phyloP scores from a whole-genome alignment of 164 flowering plant genomes.

The Chimonanthus salicifolius region DNA sequence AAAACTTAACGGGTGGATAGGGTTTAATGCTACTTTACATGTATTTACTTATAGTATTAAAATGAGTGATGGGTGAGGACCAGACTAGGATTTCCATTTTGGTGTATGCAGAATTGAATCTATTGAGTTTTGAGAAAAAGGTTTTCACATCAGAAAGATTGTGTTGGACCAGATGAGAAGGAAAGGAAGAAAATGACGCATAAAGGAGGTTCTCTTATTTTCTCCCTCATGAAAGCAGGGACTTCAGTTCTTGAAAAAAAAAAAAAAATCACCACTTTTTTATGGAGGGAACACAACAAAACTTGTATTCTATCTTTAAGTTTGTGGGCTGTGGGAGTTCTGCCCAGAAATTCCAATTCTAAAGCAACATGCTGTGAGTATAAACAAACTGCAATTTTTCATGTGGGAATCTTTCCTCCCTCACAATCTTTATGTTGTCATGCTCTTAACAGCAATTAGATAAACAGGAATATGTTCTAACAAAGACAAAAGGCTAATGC shows the following conservation, averaged over 20 bases:
- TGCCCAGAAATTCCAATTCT: slow-evolving; percentile 2
- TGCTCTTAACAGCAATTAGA: not conserved
- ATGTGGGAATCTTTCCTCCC: not conserved
- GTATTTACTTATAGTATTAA: not conserved
- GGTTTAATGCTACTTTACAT: not conserved
- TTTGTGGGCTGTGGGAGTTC: slow-evolving; percentile 1
- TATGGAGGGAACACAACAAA: not conserved
- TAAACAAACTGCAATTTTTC: not conserved
- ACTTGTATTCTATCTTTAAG: not conserved
- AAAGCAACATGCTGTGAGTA: not conserved
- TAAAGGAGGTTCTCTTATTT: not conserved
- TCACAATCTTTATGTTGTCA: slow-evolving; percentile 1
- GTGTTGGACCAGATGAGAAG: not conserved
- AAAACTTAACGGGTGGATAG: not conserved
- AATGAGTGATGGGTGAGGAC: not conserved
- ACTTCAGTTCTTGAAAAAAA: not conserved
- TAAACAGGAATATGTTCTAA: not conserved
- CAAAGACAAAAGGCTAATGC: not conserved
- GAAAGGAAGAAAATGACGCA: not conserved
- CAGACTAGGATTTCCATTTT: not conserved
- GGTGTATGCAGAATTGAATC: not conserved
- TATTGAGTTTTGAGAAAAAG: not conserved
- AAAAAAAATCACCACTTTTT: not conserved
- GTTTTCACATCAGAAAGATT: slow-evolving; percentile 3
- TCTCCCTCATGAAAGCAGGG: not conserved